Conservation (phyloP, 345 rosid genomes). For the Leavenworthia alabamica region DNA sequence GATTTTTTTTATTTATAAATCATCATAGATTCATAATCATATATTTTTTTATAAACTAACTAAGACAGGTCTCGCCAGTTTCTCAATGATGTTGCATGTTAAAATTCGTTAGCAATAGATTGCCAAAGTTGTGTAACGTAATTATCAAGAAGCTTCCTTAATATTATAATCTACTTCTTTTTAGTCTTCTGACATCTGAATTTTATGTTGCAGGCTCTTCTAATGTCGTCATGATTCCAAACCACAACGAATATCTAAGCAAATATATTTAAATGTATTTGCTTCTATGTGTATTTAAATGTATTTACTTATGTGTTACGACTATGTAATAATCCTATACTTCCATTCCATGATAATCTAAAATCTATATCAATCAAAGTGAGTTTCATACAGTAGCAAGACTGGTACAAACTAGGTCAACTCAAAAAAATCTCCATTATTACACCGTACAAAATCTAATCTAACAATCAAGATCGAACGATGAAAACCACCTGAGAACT, state of each 20-base stretch:
- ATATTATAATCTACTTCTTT: neutral
- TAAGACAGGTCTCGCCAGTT: neutral
- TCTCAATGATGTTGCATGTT: neutral
- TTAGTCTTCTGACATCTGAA: neutral
- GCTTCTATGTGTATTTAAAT: conserved; percentile 8
- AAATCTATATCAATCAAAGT: conserved; percentile 16
- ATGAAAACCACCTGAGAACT: no score
- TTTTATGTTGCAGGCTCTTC: conserved; percentile 23
- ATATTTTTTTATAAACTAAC: neutral
- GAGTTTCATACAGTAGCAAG: neutral
- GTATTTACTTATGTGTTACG: conserved; percentile 15
- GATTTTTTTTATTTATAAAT: no score
- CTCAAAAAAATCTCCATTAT: no score
- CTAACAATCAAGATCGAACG: neutral
- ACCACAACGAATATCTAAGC: conserved; percentile 12
- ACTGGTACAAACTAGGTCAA: neutral
- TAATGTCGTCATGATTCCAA: conserved; percentile 12
- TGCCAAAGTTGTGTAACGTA: neutral
- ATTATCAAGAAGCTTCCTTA: neutral
- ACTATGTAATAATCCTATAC: conserved; percentile 16
- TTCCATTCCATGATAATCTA: neutral
- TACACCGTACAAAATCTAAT: neutral
- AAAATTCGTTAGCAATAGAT: neutral
- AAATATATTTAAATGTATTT: conserved; percentile 14
- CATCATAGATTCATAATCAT: no score